A percentile compares a stretch with the other conserved stretches of the same genome.
Evolutionary conservation across 2,329 filamentous ascomycete genomes (phyloP).

Genomic region (Talaromyces sp.): DNA sequence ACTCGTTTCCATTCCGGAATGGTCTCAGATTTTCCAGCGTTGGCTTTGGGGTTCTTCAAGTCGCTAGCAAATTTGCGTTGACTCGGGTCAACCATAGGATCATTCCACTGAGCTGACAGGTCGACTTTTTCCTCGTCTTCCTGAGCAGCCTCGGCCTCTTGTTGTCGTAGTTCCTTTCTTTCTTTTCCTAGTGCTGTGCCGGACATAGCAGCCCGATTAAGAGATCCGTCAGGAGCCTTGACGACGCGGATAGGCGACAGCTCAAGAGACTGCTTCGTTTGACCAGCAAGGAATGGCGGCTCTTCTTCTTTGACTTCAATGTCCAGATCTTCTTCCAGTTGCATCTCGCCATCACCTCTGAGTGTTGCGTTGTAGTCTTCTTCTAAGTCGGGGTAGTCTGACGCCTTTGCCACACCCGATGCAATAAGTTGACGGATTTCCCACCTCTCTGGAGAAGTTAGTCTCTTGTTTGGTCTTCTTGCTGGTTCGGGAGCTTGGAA

Average conservation of each 20-base stretch:
- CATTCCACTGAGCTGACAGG: slow-evolving; percentile 86
- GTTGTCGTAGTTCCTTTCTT: slow-evolving; percentile 78
- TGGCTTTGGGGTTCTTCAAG: slow-evolving; percentile 61
- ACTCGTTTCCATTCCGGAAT: slow-evolving; percentile 91
- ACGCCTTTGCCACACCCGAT: slow-evolving; percentile 85
- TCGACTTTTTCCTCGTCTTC: slow-evolving; percentile 57
- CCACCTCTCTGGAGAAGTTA: slow-evolving; percentile 96
- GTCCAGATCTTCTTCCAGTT: slow-evolving; percentile 93
- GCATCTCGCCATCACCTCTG: slow-evolving; percentile 78
- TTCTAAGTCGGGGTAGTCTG: slow-evolving; percentile 90
- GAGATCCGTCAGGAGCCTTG: slow-evolving; percentile 95
- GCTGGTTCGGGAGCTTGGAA: slow-evolving; percentile 28
- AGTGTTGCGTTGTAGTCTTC: slow-evolving; percentile 88
- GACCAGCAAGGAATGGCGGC: slow-evolving; percentile 88
- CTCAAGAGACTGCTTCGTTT: slow-evolving; percentile 94
- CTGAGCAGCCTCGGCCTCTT: slow-evolving; percentile 72
- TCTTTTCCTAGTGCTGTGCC: slow-evolving; percentile 86
- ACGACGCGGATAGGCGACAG: slow-evolving; percentile 93
- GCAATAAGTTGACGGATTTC: slow-evolving; percentile 96
- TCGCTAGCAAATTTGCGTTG: slow-evolving; percentile 86
- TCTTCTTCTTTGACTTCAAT: slow-evolving; percentile 97
- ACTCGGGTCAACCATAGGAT: slow-evolving; percentile 86
- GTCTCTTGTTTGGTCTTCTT: slow-evolving; percentile 71
- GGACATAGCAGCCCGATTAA: slow-evolving; percentile 94
- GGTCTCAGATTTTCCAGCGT: slow-evolving; percentile 50